Conservation (phyloP, 257 asterid genomes). For the Scutellaria galericulata region DNA sequence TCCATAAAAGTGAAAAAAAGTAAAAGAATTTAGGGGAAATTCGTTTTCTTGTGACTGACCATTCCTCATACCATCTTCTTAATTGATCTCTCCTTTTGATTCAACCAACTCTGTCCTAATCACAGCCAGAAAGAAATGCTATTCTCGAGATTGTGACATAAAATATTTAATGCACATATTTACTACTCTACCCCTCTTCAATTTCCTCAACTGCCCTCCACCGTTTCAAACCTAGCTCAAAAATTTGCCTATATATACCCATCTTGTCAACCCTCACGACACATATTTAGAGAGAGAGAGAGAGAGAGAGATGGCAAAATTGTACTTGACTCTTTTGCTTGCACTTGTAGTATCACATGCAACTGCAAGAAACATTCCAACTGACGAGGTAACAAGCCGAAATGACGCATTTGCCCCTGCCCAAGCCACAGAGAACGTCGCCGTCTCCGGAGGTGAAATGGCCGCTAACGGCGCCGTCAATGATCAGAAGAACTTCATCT, state of each 20-base stretch:
- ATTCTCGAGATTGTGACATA: conserved; percentile 48
- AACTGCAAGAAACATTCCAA: conserved; percentile 54
- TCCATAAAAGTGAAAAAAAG: background rate
- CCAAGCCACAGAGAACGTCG: conserved; percentile 29
- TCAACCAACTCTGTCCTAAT: conserved; percentile 45
- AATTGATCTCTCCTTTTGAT: conserved; percentile 44
- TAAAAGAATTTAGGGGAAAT: background rate
- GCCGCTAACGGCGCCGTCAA: conserved; percentile 32
- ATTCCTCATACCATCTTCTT: background rate
- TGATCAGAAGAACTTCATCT: conserved; percentile 69
- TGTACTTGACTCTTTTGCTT: conserved; percentile 36
- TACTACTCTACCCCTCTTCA: conserved; percentile 34
- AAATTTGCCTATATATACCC: conserved; percentile 40
- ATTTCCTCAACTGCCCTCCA: conserved; percentile 45
- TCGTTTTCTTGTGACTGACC: conserved; percentile 32
- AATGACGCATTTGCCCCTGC: conserved; percentile 32
- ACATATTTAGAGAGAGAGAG: conserved; percentile 14
- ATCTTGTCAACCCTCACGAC: background rate
- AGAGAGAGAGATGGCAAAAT: conserved; percentile 44
- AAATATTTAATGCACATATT: conserved; percentile 43
- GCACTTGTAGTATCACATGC: conserved; percentile 44
- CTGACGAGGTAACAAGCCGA: conserved; percentile 22
- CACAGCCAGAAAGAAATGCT: conserved; percentile 32
- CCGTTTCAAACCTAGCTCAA: conserved; percentile 17
- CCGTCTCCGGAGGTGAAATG: conserved; percentile 39